Base-by-base conservation (phyloP, 140 eudicot species). In the Flaveria floridana region DNA sequence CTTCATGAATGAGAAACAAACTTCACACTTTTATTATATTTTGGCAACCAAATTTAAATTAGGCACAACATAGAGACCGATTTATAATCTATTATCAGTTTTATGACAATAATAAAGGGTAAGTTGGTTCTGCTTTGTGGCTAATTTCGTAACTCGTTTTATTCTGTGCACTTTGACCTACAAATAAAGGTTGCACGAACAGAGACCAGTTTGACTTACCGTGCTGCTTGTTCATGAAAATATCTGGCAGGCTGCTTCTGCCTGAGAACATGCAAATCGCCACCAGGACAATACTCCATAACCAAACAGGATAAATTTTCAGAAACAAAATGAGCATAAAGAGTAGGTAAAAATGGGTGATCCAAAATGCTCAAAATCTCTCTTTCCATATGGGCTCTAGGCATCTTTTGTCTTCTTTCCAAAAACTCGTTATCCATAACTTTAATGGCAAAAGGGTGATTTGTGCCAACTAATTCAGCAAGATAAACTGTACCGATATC, bases 241-340 rank as follows among this genome's bases (percentile, higher is more conserved):
- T 82, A 90, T 85, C 97, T 85, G 65, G 89, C 91, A 25, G 99
- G 96, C 84, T 94, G 99, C 82, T 89, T 88, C 78, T 94, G 99
- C 62, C 99, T 86, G 7, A 94, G 89, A 8, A 94, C 97, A 71
- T 94, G 99, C 74, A 94, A 72, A 85, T 94, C 99, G 34, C 99
- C 99, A 78, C 99, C 96, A 1, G 99, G 97, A 67, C 99, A 94
- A 82, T 86, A 94, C 88, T 94, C 99, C 99, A 90, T 94, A 76
- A 94, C 97, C n/a, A 94, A 58, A 70, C 99, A 94, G 4, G 99
- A 94, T 10, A 94, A 71, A 65, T 94, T 90, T 73, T 94, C 97
- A 3, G 97, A 90, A 8, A 95, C 85, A 69, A 94, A 94, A 83
- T 94, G 97, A 19, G 92, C 91, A 80, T 90, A 94, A 2, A 94